Evolutionary conservation across 805 yeast species (phyloP).

Genomic region (Dipodascopsis uninucleata): DNA sequence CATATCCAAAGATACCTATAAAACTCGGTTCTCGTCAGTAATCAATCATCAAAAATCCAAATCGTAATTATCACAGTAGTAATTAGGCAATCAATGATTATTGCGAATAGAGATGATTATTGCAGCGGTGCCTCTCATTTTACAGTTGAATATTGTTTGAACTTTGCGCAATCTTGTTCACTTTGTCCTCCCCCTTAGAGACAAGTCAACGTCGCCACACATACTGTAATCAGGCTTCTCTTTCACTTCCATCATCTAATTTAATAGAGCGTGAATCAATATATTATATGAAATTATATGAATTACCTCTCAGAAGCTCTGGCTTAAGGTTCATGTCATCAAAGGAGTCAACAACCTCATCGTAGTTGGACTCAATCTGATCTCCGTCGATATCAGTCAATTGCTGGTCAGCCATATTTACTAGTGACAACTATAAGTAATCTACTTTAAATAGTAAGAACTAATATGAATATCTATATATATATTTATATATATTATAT

Average conservation of each 20-base stretch:
- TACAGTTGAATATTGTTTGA: too few species aligned
- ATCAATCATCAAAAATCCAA: neutral
- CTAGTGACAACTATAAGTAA: neutral
- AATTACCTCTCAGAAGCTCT: slow-evolving; percentile 58
- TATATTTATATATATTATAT: neutral
- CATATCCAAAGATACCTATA: slow-evolving; percentile 28
- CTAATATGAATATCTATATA: slow-evolving; percentile 5
- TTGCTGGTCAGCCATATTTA: slow-evolving; percentile 27
- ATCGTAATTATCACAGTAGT: too few species aligned
- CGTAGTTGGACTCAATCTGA: slow-evolving; percentile 87
- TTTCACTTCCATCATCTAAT: too few species aligned
- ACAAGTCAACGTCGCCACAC: too few species aligned
- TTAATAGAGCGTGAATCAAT: neutral
- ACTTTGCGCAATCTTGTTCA: too few species aligned
- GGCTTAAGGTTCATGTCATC: slow-evolving; percentile 75
- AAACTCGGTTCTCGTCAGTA: neutral
- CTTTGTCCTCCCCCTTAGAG: too few species aligned
- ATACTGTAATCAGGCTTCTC: too few species aligned
- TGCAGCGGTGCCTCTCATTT: too few species aligned
- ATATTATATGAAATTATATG: neutral
- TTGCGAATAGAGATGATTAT: too few species aligned
- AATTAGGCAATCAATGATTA: too few species aligned
- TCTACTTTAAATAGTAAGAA: neutral
- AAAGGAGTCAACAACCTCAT: slow-evolving; percentile 74
- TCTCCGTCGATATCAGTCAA: slow-evolving; percentile 26